phyloP scores from a whole-genome alignment of 495 filamentous ascomycete species.

The Choiromyces venosus region DNA sequence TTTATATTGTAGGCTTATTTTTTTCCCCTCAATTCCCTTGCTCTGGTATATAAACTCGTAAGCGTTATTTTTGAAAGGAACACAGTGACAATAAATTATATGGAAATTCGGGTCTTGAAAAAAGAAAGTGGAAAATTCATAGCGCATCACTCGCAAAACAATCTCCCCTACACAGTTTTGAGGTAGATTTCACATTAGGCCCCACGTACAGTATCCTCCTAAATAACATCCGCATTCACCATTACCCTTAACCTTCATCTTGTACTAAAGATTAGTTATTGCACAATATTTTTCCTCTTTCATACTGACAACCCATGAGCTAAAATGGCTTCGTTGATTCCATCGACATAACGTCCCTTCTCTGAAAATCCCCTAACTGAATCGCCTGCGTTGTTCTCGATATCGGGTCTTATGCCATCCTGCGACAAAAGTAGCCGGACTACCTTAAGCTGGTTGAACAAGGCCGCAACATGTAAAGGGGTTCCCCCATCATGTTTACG shows the following conservation, averaged over 20 bases:
- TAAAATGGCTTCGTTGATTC: not conserved
- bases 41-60: not conserved
- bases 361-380: not conserved
- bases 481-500: not conserved
- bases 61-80: not conserved
- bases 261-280: rapidly evolving
- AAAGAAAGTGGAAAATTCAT: not conserved
- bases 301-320: not conserved
- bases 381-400: not conserved
- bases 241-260: not conserved
- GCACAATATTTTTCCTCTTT: not conserved
- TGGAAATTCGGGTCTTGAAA: not conserved
- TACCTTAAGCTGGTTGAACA: not conserved
- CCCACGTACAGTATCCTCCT: not conserved
- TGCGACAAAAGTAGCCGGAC: not conserved
- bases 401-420: not conserved
- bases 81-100: not conserved
- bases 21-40: not conserved
- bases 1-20: not conserved
- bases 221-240: not conserved
- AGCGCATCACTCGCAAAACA: not conserved
- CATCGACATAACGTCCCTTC: not conserved
- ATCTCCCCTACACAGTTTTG: not conserved
- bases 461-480: conserved; percentile 3
- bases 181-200: not conserved